Evolutionary conservation across 495 filamentous ascomycete genomes (phyloP).

Genomic region (Aspergillus nanangensis): DNA sequence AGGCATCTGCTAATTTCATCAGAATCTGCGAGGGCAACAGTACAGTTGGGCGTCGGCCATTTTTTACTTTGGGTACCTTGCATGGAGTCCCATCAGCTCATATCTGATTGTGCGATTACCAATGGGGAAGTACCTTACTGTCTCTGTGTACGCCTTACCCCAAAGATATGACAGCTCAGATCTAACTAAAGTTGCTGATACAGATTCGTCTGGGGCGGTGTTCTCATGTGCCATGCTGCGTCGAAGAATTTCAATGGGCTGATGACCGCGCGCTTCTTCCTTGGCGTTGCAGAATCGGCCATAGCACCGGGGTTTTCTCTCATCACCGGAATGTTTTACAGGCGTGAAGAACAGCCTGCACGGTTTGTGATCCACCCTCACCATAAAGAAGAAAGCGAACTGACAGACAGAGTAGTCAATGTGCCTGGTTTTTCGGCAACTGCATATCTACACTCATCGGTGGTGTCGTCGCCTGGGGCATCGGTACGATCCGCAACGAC

Average conservation of each 20-base stretch:
- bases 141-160: conserved; percentile 15
- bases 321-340: conserved; percentile 57
- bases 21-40: conserved; percentile 35
- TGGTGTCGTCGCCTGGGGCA: conserved; percentile 52
- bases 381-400: too few species aligned
- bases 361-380: conserved; percentile 23
- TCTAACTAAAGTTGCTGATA: not conserved
- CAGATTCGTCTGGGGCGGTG: conserved; percentile 26
- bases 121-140: conserved; percentile 44
- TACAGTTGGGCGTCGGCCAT: conserved; percentile 45
- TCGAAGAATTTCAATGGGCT: conserved; percentile 46
- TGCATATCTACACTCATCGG: conserved; percentile 45
- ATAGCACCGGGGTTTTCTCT: conserved; percentile 55
- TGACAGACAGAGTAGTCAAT: too few species aligned
- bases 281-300: conserved; percentile 51
- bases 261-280: conserved; percentile 46
- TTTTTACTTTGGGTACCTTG: conserved; percentile 50
- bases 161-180: not conserved
- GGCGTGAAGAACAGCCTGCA: conserved; percentile 46
- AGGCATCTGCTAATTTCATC: not conserved
- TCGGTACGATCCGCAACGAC: conserved; percentile 44
- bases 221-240: conserved; percentile 38
- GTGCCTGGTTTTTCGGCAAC: conserved; percentile 36
- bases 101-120: conserved; percentile 49
- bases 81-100: conserved; percentile 45